Base-by-base conservation (phyloP, 2,329 filamentous ascomycete genomes). In the Pseudopithomyces maydicus region DNA sequence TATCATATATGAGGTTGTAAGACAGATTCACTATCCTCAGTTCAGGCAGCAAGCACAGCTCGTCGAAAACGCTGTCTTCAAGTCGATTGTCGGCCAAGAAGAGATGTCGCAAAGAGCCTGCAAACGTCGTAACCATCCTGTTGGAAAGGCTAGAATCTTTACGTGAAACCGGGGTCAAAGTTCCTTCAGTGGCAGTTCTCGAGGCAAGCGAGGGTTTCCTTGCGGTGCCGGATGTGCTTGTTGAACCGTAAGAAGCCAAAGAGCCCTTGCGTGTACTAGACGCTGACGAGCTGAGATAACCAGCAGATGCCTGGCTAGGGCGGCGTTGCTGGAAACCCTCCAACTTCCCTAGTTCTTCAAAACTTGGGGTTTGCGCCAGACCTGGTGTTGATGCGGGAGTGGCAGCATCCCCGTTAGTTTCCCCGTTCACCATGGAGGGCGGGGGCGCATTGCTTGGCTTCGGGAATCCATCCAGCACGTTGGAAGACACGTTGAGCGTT, bases 51-150 rank as follows among this genome's bases (percentile, higher is more conserved):
- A 94, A 81, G 0, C 87, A 90, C 43, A 99, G 83, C 74, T 98
- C 91, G 63, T 97, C 92, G 72, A 98, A 98, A 0, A 97, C 90
- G 67, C 98, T 94, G 67, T 98, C 95, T 54, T 95, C 91, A 22
- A 99, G 84, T 58, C 93, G 87, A 73, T 99, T 99, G 73, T 99
- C 95, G 7, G 95, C 95, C 57, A 99, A 81, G 68, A 91, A 94
- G 0, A 99, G 79, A 69, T 96, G 90, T 49, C 89, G 85, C 59
- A 99, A 79, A 6, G 92, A 96, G 6, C 88, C 89, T 8, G 92
- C 90, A 80, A 99, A 98, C 0, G 95, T 99, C 62, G 89, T 91
- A 17, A 88, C 85, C 55, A 96, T 80, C 66, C 90, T 87, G 67
- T 89, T 89, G 15, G 91, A 93, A 55, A 96, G 81, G 44, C 88